phyloP scores from a whole-genome alignment of 1,284 basidiomycete genomes.

The Melampsora abietis-canadensis region DNA sequence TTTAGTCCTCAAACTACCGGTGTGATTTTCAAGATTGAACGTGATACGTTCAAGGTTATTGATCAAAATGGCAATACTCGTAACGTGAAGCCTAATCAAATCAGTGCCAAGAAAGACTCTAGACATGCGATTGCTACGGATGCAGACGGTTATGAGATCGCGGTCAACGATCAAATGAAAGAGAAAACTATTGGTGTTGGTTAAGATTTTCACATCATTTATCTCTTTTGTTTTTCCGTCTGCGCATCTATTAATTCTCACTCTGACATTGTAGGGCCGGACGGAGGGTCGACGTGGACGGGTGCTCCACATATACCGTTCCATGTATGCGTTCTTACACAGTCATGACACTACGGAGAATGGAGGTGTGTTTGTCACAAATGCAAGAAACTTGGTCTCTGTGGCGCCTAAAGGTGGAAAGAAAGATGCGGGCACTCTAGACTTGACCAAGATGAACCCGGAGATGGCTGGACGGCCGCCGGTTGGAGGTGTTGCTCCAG shows the following conservation, averaged over 20 bases:
- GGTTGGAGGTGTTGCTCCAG: constrained; percentile 58
- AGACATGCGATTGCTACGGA: constrained; percentile 83
- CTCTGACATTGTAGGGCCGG: constrained; percentile 40
- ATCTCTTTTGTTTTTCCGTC: constrained; percentile 5
- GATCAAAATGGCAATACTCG: constrained; percentile 89
- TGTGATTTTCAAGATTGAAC: constrained; percentile 95
- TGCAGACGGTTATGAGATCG: constrained; percentile 70
- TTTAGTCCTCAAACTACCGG: constrained; percentile 82
- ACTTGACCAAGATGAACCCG: constrained; percentile 96
- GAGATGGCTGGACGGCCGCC: constrained; percentile 57
- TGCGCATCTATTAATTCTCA: constrained; percentile 6
- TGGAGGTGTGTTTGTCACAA: constrained; percentile 85
- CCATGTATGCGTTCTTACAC: constrained; percentile 88
- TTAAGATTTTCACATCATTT: not conserved
- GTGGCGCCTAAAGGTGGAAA: constrained; percentile 80
- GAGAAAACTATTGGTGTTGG: constrained; percentile 82
- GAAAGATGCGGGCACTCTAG: constrained; percentile 58
- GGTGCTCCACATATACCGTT: constrained; percentile 91
- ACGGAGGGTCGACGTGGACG: constrained; percentile 77
- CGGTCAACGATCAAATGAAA: constrained; percentile 86
- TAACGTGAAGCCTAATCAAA: constrained; percentile 88
- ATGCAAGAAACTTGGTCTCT: constrained; percentile 72
- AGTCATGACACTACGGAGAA: constrained; percentile 88
- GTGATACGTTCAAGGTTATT: constrained; percentile 87
- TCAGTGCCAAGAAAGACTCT: constrained; percentile 78